Percentiles rank a stretch among this genome's conserved stretches.
These are phyloP conservation scores for Lanmaoa pseudosensibilis DNA, from an alignment of 768 basidiomycete genomes.

Conservation along the genomic window DNA sequence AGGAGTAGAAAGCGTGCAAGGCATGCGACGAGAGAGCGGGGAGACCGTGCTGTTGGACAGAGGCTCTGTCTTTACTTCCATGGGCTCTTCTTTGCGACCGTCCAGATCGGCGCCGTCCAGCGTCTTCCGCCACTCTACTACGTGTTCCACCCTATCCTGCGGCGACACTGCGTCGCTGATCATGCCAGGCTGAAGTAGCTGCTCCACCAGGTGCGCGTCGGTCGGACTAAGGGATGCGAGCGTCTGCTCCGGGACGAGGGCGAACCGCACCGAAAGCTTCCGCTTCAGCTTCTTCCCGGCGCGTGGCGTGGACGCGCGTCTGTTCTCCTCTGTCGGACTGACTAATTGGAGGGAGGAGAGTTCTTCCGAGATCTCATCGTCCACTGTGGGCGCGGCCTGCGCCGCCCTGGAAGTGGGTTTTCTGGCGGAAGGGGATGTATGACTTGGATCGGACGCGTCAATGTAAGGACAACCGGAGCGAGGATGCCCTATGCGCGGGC, in stretches of 20 bases:
- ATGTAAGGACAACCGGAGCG: constrained; percentile 58
- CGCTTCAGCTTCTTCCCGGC: constrained; percentile 14
- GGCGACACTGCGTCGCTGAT: constrained; percentile 20
- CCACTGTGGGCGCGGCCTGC: constrained; percentile 1
- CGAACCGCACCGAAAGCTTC: constrained; percentile 32
- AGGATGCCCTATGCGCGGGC: constrained; percentile 58
- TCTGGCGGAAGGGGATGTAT: constrained; percentile 16
- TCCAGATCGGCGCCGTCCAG: constrained; percentile 37
- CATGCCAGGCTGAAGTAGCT: constrained; percentile 47
- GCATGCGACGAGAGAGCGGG: constrained; percentile 46
- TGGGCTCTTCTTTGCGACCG: constrained; percentile 35
- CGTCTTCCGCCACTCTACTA: constrained; percentile 30
- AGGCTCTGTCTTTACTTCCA: constrained; percentile 3
- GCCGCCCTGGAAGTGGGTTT: constrained; percentile 1
- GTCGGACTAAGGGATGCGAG: constrained; percentile 53
- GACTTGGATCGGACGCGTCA: constrained; percentile 28
- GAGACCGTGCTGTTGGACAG: background rate
- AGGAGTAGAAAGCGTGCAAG: constrained; percentile 54
- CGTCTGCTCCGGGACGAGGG: constrained; percentile 38
- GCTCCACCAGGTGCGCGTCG: constrained; percentile 47
- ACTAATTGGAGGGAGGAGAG: constrained; percentile 49
- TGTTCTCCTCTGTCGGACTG: constrained; percentile 20
- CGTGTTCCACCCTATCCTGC: constrained; percentile 33
- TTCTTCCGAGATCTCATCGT: constrained; percentile 40
- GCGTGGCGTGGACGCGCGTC: constrained; percentile 6